Conservation (phyloP, 768 basidiomycete genomes). For the Auriscalpium microsporum region DNA sequence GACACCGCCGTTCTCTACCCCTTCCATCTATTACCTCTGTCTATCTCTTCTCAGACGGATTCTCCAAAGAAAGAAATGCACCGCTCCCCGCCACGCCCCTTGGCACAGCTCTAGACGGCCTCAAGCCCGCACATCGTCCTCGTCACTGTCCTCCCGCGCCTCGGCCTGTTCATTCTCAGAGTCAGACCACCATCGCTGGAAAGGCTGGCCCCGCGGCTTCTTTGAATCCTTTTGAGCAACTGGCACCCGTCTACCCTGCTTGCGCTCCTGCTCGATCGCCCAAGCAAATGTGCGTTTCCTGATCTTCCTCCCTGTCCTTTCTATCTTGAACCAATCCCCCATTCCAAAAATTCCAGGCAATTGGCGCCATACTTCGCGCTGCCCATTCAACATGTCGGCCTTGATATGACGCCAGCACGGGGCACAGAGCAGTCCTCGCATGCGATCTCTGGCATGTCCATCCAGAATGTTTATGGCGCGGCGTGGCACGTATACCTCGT, state of each 20-base stretch:
- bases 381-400: not conserved
- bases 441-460: not conserved
- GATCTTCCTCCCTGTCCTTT: not conserved
- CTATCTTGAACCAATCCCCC: not conserved
- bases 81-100: too few species aligned
- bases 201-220: too few species aligned
- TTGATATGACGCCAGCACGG: not conserved
- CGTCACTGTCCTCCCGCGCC: too few species aligned
- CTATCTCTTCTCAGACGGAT: too few species aligned
- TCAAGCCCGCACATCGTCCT: too few species aligned
- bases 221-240: not conserved
- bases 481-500: not conserved
- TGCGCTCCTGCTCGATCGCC: not conserved
- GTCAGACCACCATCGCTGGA: too few species aligned
- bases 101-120: too few species aligned
- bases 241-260: not conserved
- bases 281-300: not conserved
- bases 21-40: too few species aligned
- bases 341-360: not conserved
- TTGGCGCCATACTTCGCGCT: not conserved
- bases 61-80: too few species aligned
- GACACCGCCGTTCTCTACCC: too few species aligned
- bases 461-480: not conserved
- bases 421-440: not conserved
- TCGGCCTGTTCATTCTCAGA: too few species aligned